Percentiles rank a stretch among this genome's conserved stretches.
Evolutionary conservation across 352 stramenopile genomes (phyloP).

Genomic region (Globisporangium cystogenes): DNA sequence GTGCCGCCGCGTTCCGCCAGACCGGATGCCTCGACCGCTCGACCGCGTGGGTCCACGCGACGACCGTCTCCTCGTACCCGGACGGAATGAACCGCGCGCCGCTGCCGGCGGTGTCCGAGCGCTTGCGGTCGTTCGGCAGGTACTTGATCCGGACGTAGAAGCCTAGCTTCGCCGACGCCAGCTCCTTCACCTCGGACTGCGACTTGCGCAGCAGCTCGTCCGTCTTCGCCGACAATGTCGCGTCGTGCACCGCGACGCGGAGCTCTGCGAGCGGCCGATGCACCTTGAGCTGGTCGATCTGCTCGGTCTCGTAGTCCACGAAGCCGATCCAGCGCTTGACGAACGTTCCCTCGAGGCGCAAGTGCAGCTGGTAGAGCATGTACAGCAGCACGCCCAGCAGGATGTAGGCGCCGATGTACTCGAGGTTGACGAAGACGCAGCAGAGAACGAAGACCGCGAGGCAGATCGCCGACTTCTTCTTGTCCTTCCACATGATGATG

Average conservation of each 20-base stretch:
- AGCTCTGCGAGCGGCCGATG: conserved; percentile 70
- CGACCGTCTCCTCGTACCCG: conserved; percentile 48
- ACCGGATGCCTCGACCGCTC: conserved; percentile 44
- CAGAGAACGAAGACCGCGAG: conserved; percentile 52
- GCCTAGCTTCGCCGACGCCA: conserved; percentile 50
- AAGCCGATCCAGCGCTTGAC: conserved; percentile 73
- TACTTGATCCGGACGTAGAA: conserved; percentile 79
- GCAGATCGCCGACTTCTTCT: conserved; percentile 64
- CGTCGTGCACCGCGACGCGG: conserved; percentile 70
- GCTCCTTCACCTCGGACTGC: conserved; percentile 54
- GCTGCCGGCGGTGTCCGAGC: conserved; percentile 24
- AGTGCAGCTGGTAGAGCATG: conserved; percentile 74
- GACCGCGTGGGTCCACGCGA: conserved; percentile 72
- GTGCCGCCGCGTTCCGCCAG: conserved; percentile 21
- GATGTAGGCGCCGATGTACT: conserved; percentile 69
- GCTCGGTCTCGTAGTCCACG: conserved; percentile 64
- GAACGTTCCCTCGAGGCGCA: conserved; percentile 60
- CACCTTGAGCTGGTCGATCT: conserved; percentile 67
- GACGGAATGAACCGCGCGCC: conserved; percentile 67
- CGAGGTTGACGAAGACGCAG: conserved; percentile 70
- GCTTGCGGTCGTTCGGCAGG: conserved; percentile 66
- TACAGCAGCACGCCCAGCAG: conserved; percentile 56
- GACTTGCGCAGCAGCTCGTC: conserved; percentile 55
- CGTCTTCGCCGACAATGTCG: conserved; percentile 39
- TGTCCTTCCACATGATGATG: conserved; percentile 86